Base-by-base conservation (phyloP, 2,329 filamentous ascomycete species). In the Alternaria burnsii region DNA sequence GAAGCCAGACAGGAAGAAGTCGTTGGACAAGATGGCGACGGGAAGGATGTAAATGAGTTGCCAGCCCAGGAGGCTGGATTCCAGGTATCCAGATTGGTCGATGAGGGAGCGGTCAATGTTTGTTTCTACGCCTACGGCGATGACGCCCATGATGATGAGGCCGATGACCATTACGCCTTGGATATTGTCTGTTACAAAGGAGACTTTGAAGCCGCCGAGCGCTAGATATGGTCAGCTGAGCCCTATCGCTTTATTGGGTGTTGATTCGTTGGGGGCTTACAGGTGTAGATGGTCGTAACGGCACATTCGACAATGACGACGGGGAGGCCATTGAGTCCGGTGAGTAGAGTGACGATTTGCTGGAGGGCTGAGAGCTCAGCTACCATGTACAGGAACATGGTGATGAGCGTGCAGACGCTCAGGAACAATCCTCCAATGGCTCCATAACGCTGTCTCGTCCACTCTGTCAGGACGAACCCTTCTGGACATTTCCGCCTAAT, bases 301-400 rank as follows among this genome's bases (percentile, higher is more conserved):
- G 86, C 82, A 67, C 90, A 92, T 75, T 95, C 85, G 1, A 94
- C 90, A 67, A 95, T 92, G 62, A 95, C 86, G 18, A 90, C 87
- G 0, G 91, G 90, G 11, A 95, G 83, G 0, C 89, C 88, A 66
- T 94, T 84, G 40, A 95, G 82, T 2, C 91, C 91, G 0, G 92
- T 94, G 68, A 95, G 79, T 9, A 89, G 85, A 60, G 81, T 89
- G 70, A 94, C 84, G 40, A 94, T 92, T 77, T 94, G 91, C 52
- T 93, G 91, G 28, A 95, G 83, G 12, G 91, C 91, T 9, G 91
- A 94, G 43, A 95, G 84, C 81, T 95, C 92, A 20, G 91, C 88
- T 26, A 94, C 88, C 91, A 95, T 94, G 83, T 94, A 95, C 52
- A 95, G 78, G 76, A 94, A 95, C 70, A 95, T 85, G 1, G 92